A percentile compares a stretch with the other conserved stretches of the same genome.
These are phyloP conservation scores for Populus pruinosa DNA, from an alignment of 345 rosid species.

Conservation along the genomic window DNA sequence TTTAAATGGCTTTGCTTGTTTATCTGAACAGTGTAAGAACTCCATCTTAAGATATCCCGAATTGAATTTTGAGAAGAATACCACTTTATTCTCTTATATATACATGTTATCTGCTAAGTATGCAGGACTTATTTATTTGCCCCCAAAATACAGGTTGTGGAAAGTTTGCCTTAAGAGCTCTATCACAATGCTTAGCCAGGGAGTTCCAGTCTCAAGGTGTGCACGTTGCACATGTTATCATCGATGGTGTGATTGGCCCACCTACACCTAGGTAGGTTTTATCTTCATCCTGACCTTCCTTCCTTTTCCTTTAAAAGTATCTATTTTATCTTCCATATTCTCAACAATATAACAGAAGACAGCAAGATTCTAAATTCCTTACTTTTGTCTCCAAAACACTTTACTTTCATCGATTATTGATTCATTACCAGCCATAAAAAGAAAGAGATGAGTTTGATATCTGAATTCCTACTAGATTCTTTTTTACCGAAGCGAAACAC, in stretches of 20 bases:
- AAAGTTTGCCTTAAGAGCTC: conserved; percentile 81
- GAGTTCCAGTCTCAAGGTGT: conserved; percentile 78
- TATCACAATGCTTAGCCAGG: conserved; percentile 77
- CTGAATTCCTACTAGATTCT: too few relatives aligned
- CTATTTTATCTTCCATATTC: too few relatives aligned
- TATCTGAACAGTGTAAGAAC: conserved; percentile 71
- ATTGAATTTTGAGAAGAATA: neutral
- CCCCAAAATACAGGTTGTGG: conserved; percentile 58
- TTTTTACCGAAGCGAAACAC: too few relatives aligned
- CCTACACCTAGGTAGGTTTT: conserved; percentile 57
- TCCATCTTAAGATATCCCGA: neutral
- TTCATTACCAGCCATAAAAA: neutral
- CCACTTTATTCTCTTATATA: neutral
- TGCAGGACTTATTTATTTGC: neutral
- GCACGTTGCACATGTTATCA: conserved; percentile 84
- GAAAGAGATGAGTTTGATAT: neutral
- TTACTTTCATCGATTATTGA: neutral
- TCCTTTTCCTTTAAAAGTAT: neutral
- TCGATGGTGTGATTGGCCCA: conserved; percentile 76
- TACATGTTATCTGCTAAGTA: neutral
- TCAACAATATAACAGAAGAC: too few relatives aligned
- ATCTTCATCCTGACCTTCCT: neutral
- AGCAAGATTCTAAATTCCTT: neutral
- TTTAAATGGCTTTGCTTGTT: conserved; percentile 74
- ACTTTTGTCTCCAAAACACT: neutral